phyloP scores from a whole-genome alignment of 2,329 filamentous ascomycete genomes.

The Sporothrix brasiliensis region DNA sequence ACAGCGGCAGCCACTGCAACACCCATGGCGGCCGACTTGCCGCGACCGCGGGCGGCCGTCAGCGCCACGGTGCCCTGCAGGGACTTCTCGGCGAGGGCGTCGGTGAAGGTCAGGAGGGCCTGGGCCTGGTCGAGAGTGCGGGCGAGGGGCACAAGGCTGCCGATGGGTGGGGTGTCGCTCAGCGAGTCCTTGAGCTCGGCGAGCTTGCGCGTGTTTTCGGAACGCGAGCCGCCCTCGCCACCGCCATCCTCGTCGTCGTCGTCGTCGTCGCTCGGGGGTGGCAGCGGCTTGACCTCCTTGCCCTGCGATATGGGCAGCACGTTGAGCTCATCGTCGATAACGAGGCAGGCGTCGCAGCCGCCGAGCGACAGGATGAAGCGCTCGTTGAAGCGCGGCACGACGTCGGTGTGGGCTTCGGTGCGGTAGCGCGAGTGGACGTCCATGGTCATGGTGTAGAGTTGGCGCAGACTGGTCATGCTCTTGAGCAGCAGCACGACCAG shows the following conservation, averaged over 20 bases:
- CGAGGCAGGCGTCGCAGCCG: slow-evolving; percentile 91
- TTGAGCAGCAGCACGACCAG: slow-evolving; percentile 88
- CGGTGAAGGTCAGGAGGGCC: slow-evolving; percentile 93
- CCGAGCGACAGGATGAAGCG: slow-evolving; percentile 93
- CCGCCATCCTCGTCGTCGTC: slow-evolving; percentile 57
- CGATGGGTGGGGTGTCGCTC: slow-evolving; percentile 82
- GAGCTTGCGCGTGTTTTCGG: slow-evolving; percentile 76
- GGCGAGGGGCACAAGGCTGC: slow-evolving; percentile 79
- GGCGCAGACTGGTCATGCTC: slow-evolving; percentile 95
- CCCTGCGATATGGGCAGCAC: slow-evolving; percentile 95
- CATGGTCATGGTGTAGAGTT: slow-evolving; percentile 96
- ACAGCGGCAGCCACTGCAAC: slow-evolving; percentile 92
- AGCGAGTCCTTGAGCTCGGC: slow-evolving; percentile 85
- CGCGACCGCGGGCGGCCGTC: slow-evolving; percentile 90
- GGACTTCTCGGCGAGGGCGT: slow-evolving; percentile 95
- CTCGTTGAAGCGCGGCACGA: slow-evolving; percentile 96
- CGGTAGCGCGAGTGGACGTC: slow-evolving; percentile 95
- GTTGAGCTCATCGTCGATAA: slow-evolving; percentile 97
- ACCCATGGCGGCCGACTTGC: slow-evolving; percentile 94
- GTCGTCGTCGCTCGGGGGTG: slow-evolving; percentile 73
- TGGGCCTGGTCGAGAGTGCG: slow-evolving; percentile 95
- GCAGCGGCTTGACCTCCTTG: slow-evolving; percentile 81
- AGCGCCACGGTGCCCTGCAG: slow-evolving; percentile 89
- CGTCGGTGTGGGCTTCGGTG: slow-evolving; percentile 93
- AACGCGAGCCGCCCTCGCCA: slow-evolving; percentile 58